Evolutionary conservation across 2,329 filamentous ascomycete species (phyloP), one percentile per base, ranked within the genome.

Genomic region (Neophaeococcomyces mojaviensis): DNA sequence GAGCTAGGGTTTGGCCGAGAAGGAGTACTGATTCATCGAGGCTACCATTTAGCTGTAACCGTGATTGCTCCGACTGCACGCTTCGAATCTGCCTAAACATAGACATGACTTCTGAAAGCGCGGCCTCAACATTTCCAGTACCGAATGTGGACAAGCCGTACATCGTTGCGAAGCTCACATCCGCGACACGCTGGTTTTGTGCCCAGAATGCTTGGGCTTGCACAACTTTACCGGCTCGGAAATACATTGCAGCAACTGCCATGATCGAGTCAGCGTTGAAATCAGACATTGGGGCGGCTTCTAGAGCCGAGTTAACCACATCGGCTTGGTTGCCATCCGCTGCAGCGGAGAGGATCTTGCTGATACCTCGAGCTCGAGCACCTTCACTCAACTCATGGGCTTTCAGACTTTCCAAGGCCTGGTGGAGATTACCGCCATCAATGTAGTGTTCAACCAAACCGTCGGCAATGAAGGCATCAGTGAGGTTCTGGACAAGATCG

Each of bases 1-100:
- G 72, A 50, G 73, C 69, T 57, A 81, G 68, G 57, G 79, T 73
- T 39, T 70, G 70, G 45, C 76, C 76, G 52, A 82, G 72, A 50
- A 82, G 85, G 50, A 92, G 83, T 49, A 86, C 74, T 28, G 82
- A 87, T 65, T 96, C 90, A 53, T 94, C 89, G 50, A 96, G 82
- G 67, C 94, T 86, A 26, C 74, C 71, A 39, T 84, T 65, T 49
- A 87, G 78, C 47, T 68, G 65, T 53, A 68, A 68, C 32, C 66
- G 47, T 28, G 50, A 46, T 32, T 64, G 55, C 19, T 73, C 68
- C 39, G 67, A 61, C 41, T 76, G 73, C 18, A 76, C 71, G 47
- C 79, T 77, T 49, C 86, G 82, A 56, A 96, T 88, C 50, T 85
- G 82, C 60, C 82, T 73, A 65, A 96, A 94, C 86, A 95, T 94